A percentile compares a stretch with the other conserved stretches of the same genome.
phyloP scores from a whole-genome alignment of 305 asterid genomes.

The Fraxinus greggii region DNA sequence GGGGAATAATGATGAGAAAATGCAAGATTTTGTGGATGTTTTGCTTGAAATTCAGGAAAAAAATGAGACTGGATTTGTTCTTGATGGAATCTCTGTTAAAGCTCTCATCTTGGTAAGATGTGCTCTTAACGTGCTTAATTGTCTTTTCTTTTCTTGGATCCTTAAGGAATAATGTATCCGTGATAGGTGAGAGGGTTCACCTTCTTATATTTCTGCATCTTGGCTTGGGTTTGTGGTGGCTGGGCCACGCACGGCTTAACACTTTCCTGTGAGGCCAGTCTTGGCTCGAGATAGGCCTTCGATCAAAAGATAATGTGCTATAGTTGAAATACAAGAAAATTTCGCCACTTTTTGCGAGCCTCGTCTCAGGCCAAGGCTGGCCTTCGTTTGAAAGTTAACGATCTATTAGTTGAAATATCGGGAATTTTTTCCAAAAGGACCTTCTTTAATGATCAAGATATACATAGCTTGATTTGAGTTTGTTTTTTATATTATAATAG shows the following conservation, averaged over 20 bases:
- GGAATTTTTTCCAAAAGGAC: not conserved
- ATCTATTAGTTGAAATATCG: not conserved
- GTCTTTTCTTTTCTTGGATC: not conserved
- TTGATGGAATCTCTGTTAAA: constrained; percentile 32
- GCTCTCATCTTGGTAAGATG: constrained; percentile 38
- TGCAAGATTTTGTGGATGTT: constrained; percentile 36
- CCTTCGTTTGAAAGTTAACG: not conserved
- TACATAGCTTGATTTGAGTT: not conserved
- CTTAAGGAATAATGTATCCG: not conserved
- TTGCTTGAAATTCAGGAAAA: constrained; percentile 36
- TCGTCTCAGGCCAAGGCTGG: not conserved
- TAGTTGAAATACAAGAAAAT: not conserved
- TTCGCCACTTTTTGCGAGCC: not conserved
- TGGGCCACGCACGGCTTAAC: too few species aligned
- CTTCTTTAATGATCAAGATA: not conserved
- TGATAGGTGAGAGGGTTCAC: not conserved
- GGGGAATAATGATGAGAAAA: not conserved
- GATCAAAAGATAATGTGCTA: not conserved
- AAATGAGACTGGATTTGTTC: constrained; percentile 28
- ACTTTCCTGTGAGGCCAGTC: not conserved
- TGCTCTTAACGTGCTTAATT: not conserved
- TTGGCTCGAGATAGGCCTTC: not conserved
- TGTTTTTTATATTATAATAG: not conserved
- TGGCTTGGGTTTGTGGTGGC: not conserved
- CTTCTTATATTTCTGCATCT: not conserved